Percentiles rank a stretch among this genome's conserved stretches.
These are phyloP conservation scores for Xylaria sp. DNA, from an alignment of 495 filamentous ascomycete genomes.

Conservation along the genomic window DNA sequence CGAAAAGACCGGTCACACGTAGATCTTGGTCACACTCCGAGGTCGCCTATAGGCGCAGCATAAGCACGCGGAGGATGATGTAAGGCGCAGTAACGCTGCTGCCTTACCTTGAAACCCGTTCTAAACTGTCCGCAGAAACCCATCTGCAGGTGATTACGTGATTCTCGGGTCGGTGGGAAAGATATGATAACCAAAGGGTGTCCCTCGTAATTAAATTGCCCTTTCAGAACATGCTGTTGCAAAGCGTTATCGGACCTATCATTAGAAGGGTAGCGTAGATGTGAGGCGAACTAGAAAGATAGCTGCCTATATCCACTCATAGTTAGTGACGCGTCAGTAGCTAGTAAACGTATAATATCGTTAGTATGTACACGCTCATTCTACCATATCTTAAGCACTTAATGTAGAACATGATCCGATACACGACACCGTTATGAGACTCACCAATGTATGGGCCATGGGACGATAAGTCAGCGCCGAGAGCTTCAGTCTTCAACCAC, in stretches of 20 bases:
- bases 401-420: neutral
- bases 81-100: neutral
- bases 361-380: no score
- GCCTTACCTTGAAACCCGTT: neutral
- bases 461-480: neutral
- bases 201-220: no score
- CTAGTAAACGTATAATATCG: neutral
- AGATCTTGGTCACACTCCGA: neutral
- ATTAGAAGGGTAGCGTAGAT: neutral
- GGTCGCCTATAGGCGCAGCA: neutral
- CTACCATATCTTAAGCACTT: neutral
- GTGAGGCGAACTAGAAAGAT: neutral
- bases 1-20: slow-evolving; percentile 25
- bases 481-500: neutral
- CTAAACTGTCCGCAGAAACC: neutral
- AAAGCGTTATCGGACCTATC: neutral
- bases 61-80: neutral
- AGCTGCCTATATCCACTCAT: neutral
- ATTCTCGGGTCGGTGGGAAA: neutral
- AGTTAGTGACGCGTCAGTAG: slow-evolving; percentile 3
- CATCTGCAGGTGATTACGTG: neutral
- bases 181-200: neutral
- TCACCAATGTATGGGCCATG: neutral
- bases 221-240: neutral
- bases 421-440: neutral